Percentiles rank a stretch among this genome's conserved stretches.
phyloP scores from a whole-genome alignment of 129 eudicot genomes.

The Erigeron canadensis region DNA sequence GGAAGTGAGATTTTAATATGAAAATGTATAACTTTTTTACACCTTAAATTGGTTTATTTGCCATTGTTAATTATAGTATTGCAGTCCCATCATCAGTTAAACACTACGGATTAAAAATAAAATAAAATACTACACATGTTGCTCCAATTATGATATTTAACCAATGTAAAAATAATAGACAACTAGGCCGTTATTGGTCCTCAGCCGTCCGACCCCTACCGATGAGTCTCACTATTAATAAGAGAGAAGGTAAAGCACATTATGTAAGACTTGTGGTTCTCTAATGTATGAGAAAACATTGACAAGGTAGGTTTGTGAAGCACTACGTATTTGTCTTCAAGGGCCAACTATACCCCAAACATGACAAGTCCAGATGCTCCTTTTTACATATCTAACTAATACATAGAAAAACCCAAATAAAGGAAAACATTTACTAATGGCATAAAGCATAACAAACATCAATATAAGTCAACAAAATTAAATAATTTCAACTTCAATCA shows the following conservation, averaged over 20 bases:
- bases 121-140: not conserved
- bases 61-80: not conserved
- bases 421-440: slow-evolving; percentile 26
- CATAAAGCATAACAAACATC: slow-evolving; percentile 21
- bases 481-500: slow-evolving; percentile 45
- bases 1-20: too few species aligned
- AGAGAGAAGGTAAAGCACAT: too few species aligned
- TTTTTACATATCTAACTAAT: slow-evolving; percentile 25
- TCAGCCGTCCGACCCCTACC: too few species aligned
- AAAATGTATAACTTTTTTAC: not conserved
- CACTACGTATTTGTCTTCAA: slow-evolving; percentile 23
- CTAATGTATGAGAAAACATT: slow-evolving; percentile 17
- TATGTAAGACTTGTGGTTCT: not conserved
- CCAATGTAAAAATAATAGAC: too few species aligned
- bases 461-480: slow-evolving; percentile 29
- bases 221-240: too few species aligned
- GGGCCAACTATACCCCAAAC: slow-evolving; percentile 21
- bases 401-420: slow-evolving; percentile 32
- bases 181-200: too few species aligned
- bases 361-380: slow-evolving; percentile 28
- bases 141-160: not conserved
- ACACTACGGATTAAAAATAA: not conserved
- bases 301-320: slow-evolving; percentile 22
- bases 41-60: not conserved
- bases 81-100: not conserved